phyloP scores from a whole-genome alignment of 2,329 filamentous ascomycete species.

The Harringtonia lauricola region DNA sequence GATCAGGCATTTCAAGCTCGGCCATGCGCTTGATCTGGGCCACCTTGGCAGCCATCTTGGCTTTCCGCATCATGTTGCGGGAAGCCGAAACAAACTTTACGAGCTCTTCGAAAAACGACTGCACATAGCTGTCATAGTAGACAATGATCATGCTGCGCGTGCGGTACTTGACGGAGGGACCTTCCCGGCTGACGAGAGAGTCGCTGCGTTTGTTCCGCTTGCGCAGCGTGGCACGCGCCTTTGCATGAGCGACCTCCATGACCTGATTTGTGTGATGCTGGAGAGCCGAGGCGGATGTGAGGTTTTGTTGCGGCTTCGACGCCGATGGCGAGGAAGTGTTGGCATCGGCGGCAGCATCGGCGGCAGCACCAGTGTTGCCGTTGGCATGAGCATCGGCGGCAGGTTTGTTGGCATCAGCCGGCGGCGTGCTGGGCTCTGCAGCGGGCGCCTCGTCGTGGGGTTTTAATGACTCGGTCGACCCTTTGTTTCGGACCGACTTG shows the following conservation, averaged over 20 bases:
- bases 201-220: slow-evolving; percentile 36
- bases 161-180: slow-evolving; percentile 45
- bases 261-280: slow-evolving; percentile 5
- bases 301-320: slow-evolving; percentile 10
- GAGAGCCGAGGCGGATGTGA: slow-evolving; percentile 5
- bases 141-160: slow-evolving; percentile 70
- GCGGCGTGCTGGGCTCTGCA: neutral
- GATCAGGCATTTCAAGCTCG: slow-evolving; percentile 45
- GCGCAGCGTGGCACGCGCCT: slow-evolving; percentile 34
- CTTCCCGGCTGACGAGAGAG: slow-evolving; percentile 39
- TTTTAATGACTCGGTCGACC: slow-evolving; percentile 16
- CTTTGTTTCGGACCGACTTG: slow-evolving; percentile 16
- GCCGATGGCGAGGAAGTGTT: too few species aligned
- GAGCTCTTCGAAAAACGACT: slow-evolving; percentile 70
- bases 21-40: slow-evolving; percentile 51
- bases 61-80: slow-evolving; percentile 76
- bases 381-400: neutral
- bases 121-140: slow-evolving; percentile 85
- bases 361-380: neutral
- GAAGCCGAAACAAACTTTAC: slow-evolving; percentile 73
- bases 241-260: slow-evolving; percentile 25
- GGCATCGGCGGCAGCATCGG: neutral
- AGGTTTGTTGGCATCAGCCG: neutral
- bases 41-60: slow-evolving; percentile 71
- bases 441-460: slow-evolving; percentile 13